Percentiles rank a stretch among this genome's conserved stretches.
These are phyloP conservation scores for Globisporangium splendens DNA, from an alignment of 352 stramenopile species.

Conservation along the genomic window DNA sequence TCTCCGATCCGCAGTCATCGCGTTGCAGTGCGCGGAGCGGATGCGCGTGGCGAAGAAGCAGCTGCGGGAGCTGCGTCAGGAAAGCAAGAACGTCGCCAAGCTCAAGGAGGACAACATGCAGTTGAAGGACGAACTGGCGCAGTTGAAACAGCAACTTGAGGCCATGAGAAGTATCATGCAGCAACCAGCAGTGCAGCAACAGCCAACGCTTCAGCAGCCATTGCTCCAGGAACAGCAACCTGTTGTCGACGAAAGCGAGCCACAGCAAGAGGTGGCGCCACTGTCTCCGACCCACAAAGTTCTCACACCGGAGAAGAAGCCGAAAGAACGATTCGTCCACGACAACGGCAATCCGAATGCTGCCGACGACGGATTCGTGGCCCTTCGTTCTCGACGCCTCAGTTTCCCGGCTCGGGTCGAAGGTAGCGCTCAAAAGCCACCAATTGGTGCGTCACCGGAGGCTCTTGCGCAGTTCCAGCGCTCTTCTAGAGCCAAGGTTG, in stretches of 20 bases:
- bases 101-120: conserved; percentile 74
- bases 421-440: conserved; percentile 28
- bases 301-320: background rate
- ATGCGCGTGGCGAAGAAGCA: conserved; percentile 30
- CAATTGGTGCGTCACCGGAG: conserved; percentile 31
- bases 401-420: conserved; percentile 23
- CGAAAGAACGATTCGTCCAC: background rate
- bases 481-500: background rate
- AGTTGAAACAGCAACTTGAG: conserved; percentile 54
- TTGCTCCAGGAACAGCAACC: conserved; percentile 13
- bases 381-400: conserved; percentile 5
- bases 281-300: too few relatives aligned
- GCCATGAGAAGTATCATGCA: conserved; percentile 32
- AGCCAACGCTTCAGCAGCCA: too few relatives aligned
- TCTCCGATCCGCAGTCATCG: conserved; percentile 29
- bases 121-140: conserved; percentile 57
- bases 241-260: conserved; percentile 20
- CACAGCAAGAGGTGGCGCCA: conserved; percentile 1
- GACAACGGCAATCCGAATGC: conserved; percentile 37
- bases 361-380: conserved; percentile 20
- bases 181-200: conserved; percentile 2
- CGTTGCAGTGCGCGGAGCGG: conserved; percentile 57
- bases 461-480: conserved; percentile 14
- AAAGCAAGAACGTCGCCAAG: conserved; percentile 73
- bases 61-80: conserved; percentile 43